Percentiles rank a stretch among this genome's conserved stretches.
Conservation (phyloP, 208 protist species). For the Tritrichomonas foetus region DNA sequence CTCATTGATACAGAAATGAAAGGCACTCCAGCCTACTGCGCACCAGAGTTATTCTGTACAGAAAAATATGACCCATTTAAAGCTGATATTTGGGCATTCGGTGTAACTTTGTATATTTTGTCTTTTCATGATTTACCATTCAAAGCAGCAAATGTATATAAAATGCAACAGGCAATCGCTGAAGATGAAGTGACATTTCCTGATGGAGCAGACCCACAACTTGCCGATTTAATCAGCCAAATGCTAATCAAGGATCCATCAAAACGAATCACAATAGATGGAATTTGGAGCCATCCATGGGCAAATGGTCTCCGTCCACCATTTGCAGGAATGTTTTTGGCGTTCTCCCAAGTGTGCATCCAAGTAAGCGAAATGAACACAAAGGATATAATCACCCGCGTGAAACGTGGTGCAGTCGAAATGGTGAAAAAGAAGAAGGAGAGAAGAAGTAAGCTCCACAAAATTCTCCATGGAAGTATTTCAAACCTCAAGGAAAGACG, state of each 20-base stretch:
- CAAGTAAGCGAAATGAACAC: too few relatives aligned
- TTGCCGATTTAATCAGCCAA: background rate
- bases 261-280: background rate
- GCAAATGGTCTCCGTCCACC: background rate
- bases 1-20: constrained; percentile 83
- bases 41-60: constrained; percentile 73
- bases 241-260: background rate
- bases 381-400: too few relatives aligned
- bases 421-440: too few relatives aligned
- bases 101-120: constrained; percentile 60
- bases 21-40: constrained; percentile 82
- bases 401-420: too few relatives aligned
- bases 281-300: background rate
- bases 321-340: too few relatives aligned
- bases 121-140: constrained; percentile 49
- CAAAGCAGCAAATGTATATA: constrained; percentile 83
- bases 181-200: background rate
- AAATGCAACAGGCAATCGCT: constrained; percentile 83
- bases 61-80: constrained; percentile 55
- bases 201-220: background rate
- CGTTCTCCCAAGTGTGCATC: too few relatives aligned
- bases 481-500: too few relatives aligned
- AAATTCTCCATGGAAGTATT: too few relatives aligned
- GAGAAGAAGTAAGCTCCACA: too few relatives aligned
- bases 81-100: constrained; percentile 89